Conservation (phyloP, 208 protist species). For the Jaenimonas drosophilae region DNA sequence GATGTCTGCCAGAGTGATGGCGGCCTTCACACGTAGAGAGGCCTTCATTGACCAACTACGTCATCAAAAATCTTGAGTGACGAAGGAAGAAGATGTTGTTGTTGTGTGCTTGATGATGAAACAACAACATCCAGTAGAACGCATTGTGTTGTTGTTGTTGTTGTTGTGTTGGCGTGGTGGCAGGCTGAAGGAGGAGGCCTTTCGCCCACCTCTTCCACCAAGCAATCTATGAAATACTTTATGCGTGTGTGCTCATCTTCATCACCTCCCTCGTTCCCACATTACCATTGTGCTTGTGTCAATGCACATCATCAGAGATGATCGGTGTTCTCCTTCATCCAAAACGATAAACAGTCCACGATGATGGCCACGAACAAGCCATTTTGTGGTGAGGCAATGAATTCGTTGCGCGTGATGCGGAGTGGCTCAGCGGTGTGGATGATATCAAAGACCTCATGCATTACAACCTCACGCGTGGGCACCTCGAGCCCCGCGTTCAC, state of each 20-base stretch:
- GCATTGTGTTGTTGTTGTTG: too few relatives aligned
- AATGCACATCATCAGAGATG: not conserved
- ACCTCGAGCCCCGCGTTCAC: constrained; percentile 49
- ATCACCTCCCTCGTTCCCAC: constrained; percentile 5
- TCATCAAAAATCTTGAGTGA: too few relatives aligned
- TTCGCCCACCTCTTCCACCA: too few relatives aligned
- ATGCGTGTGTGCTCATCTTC: constrained; percentile 1
- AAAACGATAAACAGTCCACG: constrained; percentile 87
- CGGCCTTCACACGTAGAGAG: too few relatives aligned
- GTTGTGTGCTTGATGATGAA: too few relatives aligned
- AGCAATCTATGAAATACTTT: too few relatives aligned
- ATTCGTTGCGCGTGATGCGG: constrained; percentile 80
- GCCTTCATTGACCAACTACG: too few relatives aligned
- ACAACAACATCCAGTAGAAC: too few relatives aligned
- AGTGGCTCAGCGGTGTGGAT: constrained; percentile 73
- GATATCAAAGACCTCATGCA: constrained; percentile 88
- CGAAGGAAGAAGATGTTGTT: too few relatives aligned
- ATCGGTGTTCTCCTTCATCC: constrained; percentile 87
- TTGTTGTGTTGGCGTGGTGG: too few relatives aligned
- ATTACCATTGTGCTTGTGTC: not conserved
- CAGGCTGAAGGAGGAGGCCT: too few relatives aligned
- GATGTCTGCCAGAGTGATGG: too few relatives aligned
- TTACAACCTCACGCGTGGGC: constrained; percentile 56
- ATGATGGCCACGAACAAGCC: constrained; percentile 80
- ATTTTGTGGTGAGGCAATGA: constrained; percentile 61